A percentile compares a stretch with the other conserved stretches of the same genome.
Evolutionary conservation across 768 basidiomycete species (phyloP).

Genomic region (Psilocybe cubensis): DNA sequence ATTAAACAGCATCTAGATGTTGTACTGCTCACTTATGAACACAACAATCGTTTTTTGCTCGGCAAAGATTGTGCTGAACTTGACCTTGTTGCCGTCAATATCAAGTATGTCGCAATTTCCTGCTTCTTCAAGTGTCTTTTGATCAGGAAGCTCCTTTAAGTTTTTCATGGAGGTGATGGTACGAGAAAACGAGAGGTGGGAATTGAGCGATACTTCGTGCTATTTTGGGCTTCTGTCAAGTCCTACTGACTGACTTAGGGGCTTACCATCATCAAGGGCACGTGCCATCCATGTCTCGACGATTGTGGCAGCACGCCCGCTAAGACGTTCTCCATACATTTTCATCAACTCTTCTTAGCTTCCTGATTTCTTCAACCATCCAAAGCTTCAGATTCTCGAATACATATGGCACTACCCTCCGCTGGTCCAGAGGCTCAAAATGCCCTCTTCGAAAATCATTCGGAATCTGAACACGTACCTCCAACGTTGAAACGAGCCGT

Average conservation of each 20-base stretch:
- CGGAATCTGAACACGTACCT: conserved; percentile 40
- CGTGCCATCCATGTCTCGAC: too few relatives aligned
- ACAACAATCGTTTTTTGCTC: conserved; percentile 59
- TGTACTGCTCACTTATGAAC: conserved; percentile 59
- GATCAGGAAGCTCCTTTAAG: conserved; percentile 34
- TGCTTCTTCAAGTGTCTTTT: conserved; percentile 37
- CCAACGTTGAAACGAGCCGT: conserved; percentile 53
- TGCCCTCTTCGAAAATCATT: conserved; percentile 14
- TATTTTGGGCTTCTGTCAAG: too few relatives aligned
- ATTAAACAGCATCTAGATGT: neutral
- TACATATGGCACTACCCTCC: conserved; percentile 5
- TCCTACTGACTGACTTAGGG: too few relatives aligned
- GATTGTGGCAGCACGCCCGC: too few relatives aligned
- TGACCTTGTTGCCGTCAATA: conserved; percentile 44
- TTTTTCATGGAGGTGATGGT: conserved; percentile 9
- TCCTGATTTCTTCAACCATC: neutral
- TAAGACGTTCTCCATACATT: too few relatives aligned
- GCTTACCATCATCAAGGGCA: too few relatives aligned
- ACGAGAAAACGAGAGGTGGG: too few relatives aligned
- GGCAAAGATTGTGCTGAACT: conserved; percentile 56
- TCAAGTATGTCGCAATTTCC: conserved; percentile 47
- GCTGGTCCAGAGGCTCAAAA: conserved; percentile 26
- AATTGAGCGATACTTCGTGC: too few relatives aligned
- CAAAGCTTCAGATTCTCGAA: neutral
- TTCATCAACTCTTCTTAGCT: too few relatives aligned